Percentiles rank a stretch among this genome's conserved stretches.
phyloP scores from a whole-genome alignment of 1,284 basidiomycete genomes.

The Serendipita sp. region DNA sequence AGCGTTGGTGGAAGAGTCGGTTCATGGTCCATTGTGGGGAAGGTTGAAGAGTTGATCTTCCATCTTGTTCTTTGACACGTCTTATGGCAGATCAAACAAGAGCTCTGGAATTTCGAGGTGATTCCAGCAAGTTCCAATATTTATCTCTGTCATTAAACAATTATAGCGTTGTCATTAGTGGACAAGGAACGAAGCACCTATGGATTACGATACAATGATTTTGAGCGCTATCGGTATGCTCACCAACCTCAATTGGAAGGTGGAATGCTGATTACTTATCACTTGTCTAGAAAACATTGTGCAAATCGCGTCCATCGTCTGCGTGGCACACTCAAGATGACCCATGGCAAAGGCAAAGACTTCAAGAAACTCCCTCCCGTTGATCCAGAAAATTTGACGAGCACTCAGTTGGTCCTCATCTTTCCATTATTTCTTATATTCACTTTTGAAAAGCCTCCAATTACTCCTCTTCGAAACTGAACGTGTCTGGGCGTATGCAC shows the following conservation, averaged over 20 bases:
- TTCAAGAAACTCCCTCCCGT: slow-evolving; percentile 71
- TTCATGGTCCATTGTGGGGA: not conserved
- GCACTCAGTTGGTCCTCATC: slow-evolving; percentile 60
- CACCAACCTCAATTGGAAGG: not conserved
- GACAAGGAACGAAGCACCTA: slow-evolving; percentile 86
- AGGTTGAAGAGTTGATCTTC: not conserved
- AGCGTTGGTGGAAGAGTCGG: slow-evolving; percentile 54
- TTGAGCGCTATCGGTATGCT: slow-evolving; percentile 62
- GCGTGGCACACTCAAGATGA: slow-evolving; percentile 68
- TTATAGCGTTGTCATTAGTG: slow-evolving; percentile 59
- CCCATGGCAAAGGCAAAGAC: slow-evolving; percentile 77
- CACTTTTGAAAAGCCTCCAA: slow-evolving; percentile 44
- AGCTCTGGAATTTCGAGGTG: not conserved
- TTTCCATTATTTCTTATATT: slow-evolving; percentile 7
- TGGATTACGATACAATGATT: slow-evolving; percentile 81
- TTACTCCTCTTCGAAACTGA: slow-evolving; percentile 80
- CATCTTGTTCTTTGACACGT: not conserved
- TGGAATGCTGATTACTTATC: not conserved
- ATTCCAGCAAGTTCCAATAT: not conserved
- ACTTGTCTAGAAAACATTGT: slow-evolving; percentile 61
- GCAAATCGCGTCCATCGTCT: slow-evolving; percentile 80
- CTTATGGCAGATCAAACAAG: not conserved
- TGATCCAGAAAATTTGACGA: slow-evolving; percentile 49
- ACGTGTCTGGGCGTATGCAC: slow-evolving; percentile 81
- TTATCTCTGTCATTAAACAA: slow-evolving; percentile 3